Evolutionary conservation across 768 basidiomycete species (phyloP).

Genomic region (Psilocybe tampanensis): DNA sequence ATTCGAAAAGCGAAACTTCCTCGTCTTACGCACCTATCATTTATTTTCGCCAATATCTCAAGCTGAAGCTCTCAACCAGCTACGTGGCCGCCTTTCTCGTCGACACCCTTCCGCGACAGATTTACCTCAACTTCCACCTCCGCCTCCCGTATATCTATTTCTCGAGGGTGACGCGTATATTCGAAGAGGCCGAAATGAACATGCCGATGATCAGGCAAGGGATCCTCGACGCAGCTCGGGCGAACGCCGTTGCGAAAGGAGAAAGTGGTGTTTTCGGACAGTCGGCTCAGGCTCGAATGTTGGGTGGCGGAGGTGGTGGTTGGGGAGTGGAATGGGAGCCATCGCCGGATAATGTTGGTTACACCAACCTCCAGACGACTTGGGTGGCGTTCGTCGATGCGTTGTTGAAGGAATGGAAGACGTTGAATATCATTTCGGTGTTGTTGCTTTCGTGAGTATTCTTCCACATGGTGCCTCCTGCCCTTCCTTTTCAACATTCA

Average conservation of each 20-base stretch:
- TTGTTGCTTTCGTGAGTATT: conserved; percentile 24
- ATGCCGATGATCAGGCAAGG: conserved; percentile 55
- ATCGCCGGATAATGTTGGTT: neutral
- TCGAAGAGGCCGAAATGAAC: conserved; percentile 67
- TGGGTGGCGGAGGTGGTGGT: neutral
- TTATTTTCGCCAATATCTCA: too few species aligned
- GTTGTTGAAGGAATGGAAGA: conserved; percentile 30
- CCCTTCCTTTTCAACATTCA: too few species aligned
- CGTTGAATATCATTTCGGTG: conserved; percentile 29
- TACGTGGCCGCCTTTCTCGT: neutral
- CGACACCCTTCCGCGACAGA: conserved; percentile 24
- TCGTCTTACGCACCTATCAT: too few species aligned
- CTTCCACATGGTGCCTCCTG: too few species aligned
- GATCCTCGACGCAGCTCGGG: conserved; percentile 29
- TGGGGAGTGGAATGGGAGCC: neutral
- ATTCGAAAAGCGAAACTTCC: too few species aligned
- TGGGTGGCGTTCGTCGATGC: conserved; percentile 30
- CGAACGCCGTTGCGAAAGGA: neutral
- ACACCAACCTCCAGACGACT: conserved; percentile 38
- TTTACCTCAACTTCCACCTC: conserved; percentile 48
- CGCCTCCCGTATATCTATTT: conserved; percentile 70
- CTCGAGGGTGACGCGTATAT: conserved; percentile 66
- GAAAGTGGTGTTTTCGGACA: neutral
- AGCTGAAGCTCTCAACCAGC: neutral
- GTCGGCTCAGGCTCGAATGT: neutral